These are phyloP conservation scores for Cyclaneusma minus DNA, from an alignment of 2,329 filamentous ascomycete genomes.

Conservation along the genomic window DNA sequence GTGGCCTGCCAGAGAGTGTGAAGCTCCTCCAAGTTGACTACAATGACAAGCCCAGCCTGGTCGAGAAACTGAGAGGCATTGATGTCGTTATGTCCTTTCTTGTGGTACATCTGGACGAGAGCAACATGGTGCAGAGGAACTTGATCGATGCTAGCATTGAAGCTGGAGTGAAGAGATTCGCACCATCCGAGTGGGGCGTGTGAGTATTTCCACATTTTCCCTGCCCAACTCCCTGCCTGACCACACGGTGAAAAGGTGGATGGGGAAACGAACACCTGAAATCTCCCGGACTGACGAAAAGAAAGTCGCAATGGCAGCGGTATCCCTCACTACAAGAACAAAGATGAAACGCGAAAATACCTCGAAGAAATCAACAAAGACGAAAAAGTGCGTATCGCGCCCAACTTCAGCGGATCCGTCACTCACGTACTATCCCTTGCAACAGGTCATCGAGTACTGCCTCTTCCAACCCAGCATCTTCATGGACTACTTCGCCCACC, in stretches of 20 bases:
- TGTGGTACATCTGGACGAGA: slow-evolving; percentile 8
- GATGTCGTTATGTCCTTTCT: no score
- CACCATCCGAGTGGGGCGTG: slow-evolving; percentile 22
- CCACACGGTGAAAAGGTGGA: no score
- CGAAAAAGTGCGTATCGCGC: slow-evolving; percentile 15
- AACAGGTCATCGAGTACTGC: slow-evolving; percentile 29
- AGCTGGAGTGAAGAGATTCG: slow-evolving; percentile 24
- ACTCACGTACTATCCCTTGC: not conserved
- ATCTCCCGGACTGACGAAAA: no score
- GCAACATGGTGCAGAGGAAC: slow-evolving; percentile 21
- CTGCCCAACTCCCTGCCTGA: no score
- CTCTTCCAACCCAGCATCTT: slow-evolving; percentile 33
- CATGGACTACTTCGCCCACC: slow-evolving; percentile 30
- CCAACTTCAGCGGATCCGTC: not conserved
- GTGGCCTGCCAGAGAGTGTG: no score
- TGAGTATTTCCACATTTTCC: no score
- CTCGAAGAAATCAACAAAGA: slow-evolving; percentile 25
- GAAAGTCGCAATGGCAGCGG: slow-evolving; percentile 2
- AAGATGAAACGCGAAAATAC: slow-evolving; percentile 23
- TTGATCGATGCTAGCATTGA: slow-evolving; percentile 23
- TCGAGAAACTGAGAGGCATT: no score
- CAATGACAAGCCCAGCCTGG: no score
- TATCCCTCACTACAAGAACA: slow-evolving; percentile 23
- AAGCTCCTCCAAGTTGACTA: no score
- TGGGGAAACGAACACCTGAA: no score